phyloP scores from a whole-genome alignment of 257 asterid genomes.

The Lycium barbarum region DNA sequence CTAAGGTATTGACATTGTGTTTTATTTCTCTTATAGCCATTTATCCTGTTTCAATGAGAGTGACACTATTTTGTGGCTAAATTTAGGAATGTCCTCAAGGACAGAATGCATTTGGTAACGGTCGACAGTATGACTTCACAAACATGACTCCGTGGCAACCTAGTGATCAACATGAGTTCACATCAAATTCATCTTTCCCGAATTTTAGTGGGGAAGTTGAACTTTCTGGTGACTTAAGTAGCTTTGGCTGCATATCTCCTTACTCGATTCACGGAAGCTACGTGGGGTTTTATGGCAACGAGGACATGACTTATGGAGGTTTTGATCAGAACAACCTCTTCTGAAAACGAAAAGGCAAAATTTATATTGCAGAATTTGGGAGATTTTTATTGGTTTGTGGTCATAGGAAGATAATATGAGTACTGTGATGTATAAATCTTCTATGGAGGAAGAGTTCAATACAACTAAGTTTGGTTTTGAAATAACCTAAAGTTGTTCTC shows the following conservation, averaged over 20 bases:
- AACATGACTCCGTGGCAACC: slow-evolving; percentile 34
- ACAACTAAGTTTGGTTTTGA: slow-evolving; percentile 14
- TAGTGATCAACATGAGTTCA: slow-evolving; percentile 42
- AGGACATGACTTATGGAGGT: slow-evolving; percentile 43
- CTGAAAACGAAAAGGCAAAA: slow-evolving; percentile 32
- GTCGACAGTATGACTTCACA: slow-evolving; percentile 40
- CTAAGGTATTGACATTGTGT: slow-evolving; percentile 37
- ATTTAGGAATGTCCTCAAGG: slow-evolving; percentile 47
- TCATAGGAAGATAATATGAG: slow-evolving; percentile 21
- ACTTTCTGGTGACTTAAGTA: slow-evolving; percentile 42
- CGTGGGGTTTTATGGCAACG: slow-evolving; percentile 45
- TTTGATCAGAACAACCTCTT: slow-evolving; percentile 36
- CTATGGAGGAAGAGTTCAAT: not conserved
- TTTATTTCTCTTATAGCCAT: not conserved
- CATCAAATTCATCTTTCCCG: slow-evolving; percentile 52
- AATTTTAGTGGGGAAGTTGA: slow-evolving; percentile 44
- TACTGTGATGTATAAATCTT: slow-evolving; percentile 26
- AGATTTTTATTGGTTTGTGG: slow-evolving; percentile 2
- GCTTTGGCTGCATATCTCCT: slow-evolving; percentile 44
- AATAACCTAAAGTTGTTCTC: slow-evolving; percentile 31
- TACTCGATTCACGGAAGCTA: slow-evolving; percentile 48
- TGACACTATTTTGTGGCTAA: slow-evolving; percentile 17
- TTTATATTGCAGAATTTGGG: slow-evolving; percentile 6
- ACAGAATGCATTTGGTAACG: slow-evolving; percentile 9
- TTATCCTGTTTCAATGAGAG: not conserved